Conservation (phyloP, 768 basidiomycete species). For the Xanthoconium stramineum region DNA sequence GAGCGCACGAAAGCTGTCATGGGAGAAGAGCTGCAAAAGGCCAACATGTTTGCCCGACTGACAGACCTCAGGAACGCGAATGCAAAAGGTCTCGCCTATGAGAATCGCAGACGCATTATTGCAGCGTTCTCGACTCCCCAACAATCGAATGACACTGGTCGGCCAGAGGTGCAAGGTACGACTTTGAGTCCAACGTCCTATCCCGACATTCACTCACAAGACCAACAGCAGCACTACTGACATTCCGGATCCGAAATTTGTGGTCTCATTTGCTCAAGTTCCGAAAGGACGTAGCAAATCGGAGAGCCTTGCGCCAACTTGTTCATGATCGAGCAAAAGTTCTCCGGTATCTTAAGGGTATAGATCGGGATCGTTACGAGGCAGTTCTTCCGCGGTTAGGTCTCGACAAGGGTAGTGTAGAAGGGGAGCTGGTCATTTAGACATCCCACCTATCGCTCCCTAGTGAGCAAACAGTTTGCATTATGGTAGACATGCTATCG, state of each 20-base stretch:
- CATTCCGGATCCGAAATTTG: conserved; percentile 79
- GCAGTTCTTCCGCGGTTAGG: conserved; percentile 68
- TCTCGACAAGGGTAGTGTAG: conserved; percentile 74
- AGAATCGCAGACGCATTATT: conserved; percentile 80
- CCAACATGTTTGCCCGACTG: conserved; percentile 58
- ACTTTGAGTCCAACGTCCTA: background rate
- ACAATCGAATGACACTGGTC: conserved; percentile 72
- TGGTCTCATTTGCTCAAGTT: conserved; percentile 68
- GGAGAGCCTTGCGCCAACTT: conserved; percentile 69
- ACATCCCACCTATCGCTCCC: background rate
- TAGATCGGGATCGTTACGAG: conserved; percentile 70
- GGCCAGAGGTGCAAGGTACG: conserved; percentile 87
- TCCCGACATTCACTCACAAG: background rate
- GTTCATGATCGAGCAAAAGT: conserved; percentile 83
- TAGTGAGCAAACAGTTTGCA: background rate
- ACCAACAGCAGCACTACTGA: conserved; percentile 75
- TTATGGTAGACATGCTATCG: conserved; percentile 7
- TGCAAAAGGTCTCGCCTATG: conserved; percentile 79
- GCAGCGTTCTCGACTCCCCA: conserved; percentile 69
- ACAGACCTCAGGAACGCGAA: conserved; percentile 88
- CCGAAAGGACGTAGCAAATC: conserved; percentile 75
- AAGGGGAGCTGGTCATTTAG: conserved; percentile 84
- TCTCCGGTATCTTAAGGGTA: conserved; percentile 70
- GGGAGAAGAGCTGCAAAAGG: conserved; percentile 42
- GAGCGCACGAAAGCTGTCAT: conserved; percentile 25